Conservation (phyloP, 208 protist species). For the Trypanosoma platydactyli region DNA sequence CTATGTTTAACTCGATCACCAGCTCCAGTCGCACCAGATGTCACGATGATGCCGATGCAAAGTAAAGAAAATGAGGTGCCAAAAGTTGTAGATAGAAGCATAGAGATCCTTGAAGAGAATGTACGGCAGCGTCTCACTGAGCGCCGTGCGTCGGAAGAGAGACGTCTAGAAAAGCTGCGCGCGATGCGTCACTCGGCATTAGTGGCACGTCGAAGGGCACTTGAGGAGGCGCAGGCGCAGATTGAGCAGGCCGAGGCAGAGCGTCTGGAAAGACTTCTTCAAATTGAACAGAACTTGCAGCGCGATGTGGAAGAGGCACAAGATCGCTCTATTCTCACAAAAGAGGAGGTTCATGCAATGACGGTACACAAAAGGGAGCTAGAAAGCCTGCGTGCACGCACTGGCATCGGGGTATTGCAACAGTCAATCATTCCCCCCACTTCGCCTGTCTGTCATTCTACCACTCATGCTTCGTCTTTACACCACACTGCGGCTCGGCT, state of each 20-base stretch:
- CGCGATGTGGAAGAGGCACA: not conserved
- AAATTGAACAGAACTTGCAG: not conserved
- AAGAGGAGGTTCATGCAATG: slow-evolving; percentile 13
- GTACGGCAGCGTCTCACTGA: slow-evolving; percentile 2
- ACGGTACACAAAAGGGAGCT: slow-evolving; percentile 8
- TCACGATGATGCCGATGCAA: not conserved
- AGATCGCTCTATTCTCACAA: slow-evolving; percentile 1
- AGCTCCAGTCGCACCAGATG: not conserved
- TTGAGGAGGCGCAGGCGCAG: slow-evolving; percentile 5
- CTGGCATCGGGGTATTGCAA: not conserved
- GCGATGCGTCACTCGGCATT: slow-evolving; percentile 2
- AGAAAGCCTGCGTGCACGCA: not conserved
- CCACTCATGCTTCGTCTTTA: not conserved
- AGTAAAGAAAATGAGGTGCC: not conserved
- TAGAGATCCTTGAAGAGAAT: slow-evolving; percentile 5
- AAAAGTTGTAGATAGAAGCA: not conserved
- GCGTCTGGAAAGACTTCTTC: not conserved
- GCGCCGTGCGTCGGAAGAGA: slow-evolving; percentile 10
- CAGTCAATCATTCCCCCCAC: not conserved
- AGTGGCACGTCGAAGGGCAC: slow-evolving; percentile 2
- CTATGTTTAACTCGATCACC: not conserved
- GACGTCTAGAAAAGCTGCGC: slow-evolving; percentile 3
- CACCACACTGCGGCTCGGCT: too few relatives aligned
- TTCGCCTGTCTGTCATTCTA: not conserved
- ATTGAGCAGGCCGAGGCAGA: slow-evolving; percentile 9